Conservation (phyloP, 1,284 basidiomycete genomes). For the Macrocybe sp. region DNA sequence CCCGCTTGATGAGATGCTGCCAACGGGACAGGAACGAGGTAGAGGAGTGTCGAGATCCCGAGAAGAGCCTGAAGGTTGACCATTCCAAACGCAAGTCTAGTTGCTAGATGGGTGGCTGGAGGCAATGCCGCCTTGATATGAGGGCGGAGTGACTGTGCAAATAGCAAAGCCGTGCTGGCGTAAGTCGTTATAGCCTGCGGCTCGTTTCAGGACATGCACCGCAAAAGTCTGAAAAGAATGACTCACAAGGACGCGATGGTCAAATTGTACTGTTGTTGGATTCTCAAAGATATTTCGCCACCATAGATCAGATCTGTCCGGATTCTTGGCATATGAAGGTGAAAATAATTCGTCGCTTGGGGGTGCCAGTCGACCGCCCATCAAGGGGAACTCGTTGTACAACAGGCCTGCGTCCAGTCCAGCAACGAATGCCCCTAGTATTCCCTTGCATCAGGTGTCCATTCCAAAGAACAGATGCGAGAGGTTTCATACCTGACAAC, state of each 20-base stretch:
- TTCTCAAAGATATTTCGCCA: slow-evolving; percentile 97
- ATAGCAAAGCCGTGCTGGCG: slow-evolving; percentile 62
- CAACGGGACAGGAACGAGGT: slow-evolving; percentile 90
- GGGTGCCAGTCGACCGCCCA: slow-evolving; percentile 88
- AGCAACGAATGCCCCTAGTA: slow-evolving; percentile 90
- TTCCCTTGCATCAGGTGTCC: background rate
- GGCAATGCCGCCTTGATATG: slow-evolving; percentile 62
- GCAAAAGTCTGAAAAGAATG: slow-evolving; percentile 1
- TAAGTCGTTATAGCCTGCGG: slow-evolving; percentile 81
- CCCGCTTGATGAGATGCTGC: slow-evolving; percentile 96
- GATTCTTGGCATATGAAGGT: slow-evolving; percentile 62
- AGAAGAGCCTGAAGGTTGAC: slow-evolving; percentile 85
- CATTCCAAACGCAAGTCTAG: slow-evolving; percentile 72
- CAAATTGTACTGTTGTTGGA: slow-evolving; percentile 95
- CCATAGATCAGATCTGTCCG: slow-evolving; percentile 73
- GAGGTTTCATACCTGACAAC: slow-evolving; percentile 60
- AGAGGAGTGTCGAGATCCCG: slow-evolving; percentile 89
- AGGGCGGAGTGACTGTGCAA: slow-evolving; percentile 47
- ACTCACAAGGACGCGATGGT: slow-evolving; percentile 87
- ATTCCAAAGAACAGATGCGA: slow-evolving; percentile 1
- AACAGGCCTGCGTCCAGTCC: slow-evolving; percentile 94
- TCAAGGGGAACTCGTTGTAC: slow-evolving; percentile 97
- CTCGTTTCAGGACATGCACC: background rate
- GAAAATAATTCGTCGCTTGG: slow-evolving; percentile 84
- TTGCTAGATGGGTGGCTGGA: slow-evolving; percentile 56